Evolutionary conservation across 352 stramenopile species (phyloP).

Genomic region (Phytophthora rubi): DNA sequence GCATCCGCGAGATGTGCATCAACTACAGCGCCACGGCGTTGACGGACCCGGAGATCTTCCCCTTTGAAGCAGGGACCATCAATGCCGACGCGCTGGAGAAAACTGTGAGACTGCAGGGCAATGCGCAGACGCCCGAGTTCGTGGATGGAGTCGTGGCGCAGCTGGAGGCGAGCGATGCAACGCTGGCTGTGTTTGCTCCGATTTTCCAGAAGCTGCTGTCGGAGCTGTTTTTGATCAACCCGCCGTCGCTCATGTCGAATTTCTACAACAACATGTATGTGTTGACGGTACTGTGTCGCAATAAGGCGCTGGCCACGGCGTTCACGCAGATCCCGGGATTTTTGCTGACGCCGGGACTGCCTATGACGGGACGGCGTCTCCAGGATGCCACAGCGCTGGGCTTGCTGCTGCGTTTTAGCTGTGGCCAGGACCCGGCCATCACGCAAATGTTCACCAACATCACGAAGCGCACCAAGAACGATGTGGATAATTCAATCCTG

Average conservation of each 20-base stretch:
- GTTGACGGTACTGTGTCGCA: slow-evolving; percentile 65
- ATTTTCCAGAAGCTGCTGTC: slow-evolving; percentile 85
- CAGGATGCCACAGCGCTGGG: slow-evolving; percentile 84
- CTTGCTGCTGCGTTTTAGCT: slow-evolving; percentile 78
- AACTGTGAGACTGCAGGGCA: slow-evolving; percentile 61
- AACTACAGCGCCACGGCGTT: slow-evolving; percentile 88
- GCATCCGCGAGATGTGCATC: slow-evolving; percentile 77
- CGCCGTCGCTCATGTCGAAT: slow-evolving; percentile 76
- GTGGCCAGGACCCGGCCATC: slow-evolving; percentile 69
- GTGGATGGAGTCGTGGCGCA: slow-evolving; percentile 58
- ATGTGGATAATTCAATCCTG: slow-evolving; percentile 77
- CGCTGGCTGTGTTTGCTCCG: slow-evolving; percentile 65
- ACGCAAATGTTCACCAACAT: slow-evolving; percentile 88
- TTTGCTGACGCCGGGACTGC: slow-evolving; percentile 55
- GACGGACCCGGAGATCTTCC: slow-evolving; percentile 88
- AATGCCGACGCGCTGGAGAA: slow-evolving; percentile 78
- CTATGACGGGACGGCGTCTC: slow-evolving; percentile 70
- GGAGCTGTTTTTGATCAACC: slow-evolving; percentile 80
- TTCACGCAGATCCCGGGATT: slow-evolving; percentile 81
- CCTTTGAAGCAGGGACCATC: slow-evolving; percentile 67
- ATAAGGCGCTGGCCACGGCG: slow-evolving; percentile 66
- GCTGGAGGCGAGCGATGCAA: slow-evolving; percentile 55
- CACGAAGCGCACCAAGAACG: slow-evolving; percentile 81
- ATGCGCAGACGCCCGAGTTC: slow-evolving; percentile 64
- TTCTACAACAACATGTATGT: slow-evolving; percentile 82